Evolutionary conservation across 129 eudicot genomes (phyloP).

Genomic region (Gnaphalium uliginosum): DNA sequence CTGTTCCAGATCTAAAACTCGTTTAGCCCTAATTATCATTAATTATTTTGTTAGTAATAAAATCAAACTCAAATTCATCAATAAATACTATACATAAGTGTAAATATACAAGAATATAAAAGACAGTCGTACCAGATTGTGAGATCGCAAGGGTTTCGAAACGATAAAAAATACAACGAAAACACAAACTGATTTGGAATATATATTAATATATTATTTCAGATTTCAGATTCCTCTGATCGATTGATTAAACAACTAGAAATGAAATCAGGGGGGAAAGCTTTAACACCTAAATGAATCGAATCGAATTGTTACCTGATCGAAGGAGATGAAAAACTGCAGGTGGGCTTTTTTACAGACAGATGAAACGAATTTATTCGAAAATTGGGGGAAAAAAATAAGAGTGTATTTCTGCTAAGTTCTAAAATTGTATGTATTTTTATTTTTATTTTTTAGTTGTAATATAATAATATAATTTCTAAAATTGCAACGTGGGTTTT

Average conservation of each 20-base stretch:
- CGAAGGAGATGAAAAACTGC: slow-evolving; percentile 10
- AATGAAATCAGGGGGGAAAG: not conserved
- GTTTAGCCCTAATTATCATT: not conserved
- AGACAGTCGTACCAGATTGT: slow-evolving; percentile 4
- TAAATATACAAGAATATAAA: not conserved
- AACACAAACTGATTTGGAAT: not conserved
- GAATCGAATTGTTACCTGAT: slow-evolving; percentile 21
- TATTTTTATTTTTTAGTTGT: too few relatives aligned
- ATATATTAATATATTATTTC: too few relatives aligned
- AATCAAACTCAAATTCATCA: not conserved
- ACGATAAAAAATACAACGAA: not conserved
- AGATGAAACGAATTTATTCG: slow-evolving; percentile 26
- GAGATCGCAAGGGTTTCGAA: slow-evolving; percentile 3
- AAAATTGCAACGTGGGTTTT: too few relatives aligned
- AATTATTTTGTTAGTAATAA: not conserved
- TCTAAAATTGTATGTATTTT: not conserved
- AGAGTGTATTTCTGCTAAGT: not conserved
- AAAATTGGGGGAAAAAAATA: not conserved
- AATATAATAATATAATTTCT: too few relatives aligned
- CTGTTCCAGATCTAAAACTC: slow-evolving; percentile 5
- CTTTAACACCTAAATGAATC: not conserved
- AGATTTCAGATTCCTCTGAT: slow-evolving; percentile 15
- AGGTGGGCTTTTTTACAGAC: not conserved
- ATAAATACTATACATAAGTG: not conserved
- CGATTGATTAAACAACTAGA: slow-evolving; percentile 5